Evolutionary conservation across 2,329 filamentous ascomycete genomes (phyloP), one percentile per base, ranked within the genome.

Genomic region (Rachicladosporium sp.): DNA sequence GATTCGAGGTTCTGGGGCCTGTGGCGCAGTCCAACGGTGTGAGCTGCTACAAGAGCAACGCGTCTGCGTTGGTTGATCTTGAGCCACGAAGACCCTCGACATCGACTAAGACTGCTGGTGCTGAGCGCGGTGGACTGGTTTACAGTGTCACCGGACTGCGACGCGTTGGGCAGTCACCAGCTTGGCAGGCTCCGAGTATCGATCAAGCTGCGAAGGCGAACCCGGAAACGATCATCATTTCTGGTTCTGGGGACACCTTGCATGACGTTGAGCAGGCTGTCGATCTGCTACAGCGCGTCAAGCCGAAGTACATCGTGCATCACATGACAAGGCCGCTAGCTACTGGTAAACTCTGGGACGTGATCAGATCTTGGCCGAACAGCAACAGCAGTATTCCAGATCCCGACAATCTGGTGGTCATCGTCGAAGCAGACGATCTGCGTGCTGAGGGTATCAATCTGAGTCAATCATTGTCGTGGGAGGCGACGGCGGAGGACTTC

Each of bases 351-450:
- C 47, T 58, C 4, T 58, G 55, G 55, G 54, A 58, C 35, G 45
- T 56, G 27, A 56, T 58, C 13, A 41, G 55, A 19, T 50, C 56
- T 49, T 53, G 55, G 19, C 55, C 55, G 8, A 45, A 48, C 37
- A 55, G 49, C 7, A 46, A 48, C 10, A 50, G 55, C 35, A 52
- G 53, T 6, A 40, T 56, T 6, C 53, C 54, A 11, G 50, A 55
- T 29, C 52, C 53, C 7, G 55, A 58, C 31, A 48, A 52, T 40
- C 45, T 58, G 12, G 55, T 54, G 33, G 54, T 58, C 11, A 53
- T 58, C 35, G 50, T 58, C 36, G 55, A 58, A 38, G 55, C 55
- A 3, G 53, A 57, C 41, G 55, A 58, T 33, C 44, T 58, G 10
- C 51, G 55, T 7, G 53, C 51, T 12, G 51, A 57, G 42, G 54